These are phyloP conservation scores for Xanthoparmelia taractica DNA, from an alignment of 495 filamentous ascomycete species.

Conservation along the genomic window DNA sequence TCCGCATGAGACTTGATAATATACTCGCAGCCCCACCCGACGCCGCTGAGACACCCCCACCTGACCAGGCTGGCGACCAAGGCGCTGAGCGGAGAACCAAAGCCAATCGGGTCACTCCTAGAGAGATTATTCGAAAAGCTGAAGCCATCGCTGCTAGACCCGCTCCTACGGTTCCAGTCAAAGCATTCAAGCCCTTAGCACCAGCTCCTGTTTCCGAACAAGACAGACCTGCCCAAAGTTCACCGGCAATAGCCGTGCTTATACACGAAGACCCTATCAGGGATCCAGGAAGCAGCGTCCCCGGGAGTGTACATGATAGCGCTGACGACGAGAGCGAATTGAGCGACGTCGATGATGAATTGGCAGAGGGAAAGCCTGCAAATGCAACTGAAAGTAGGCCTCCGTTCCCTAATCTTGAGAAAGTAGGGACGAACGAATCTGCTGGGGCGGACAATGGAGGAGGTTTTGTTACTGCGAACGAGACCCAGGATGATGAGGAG, in stretches of 20 bases:
- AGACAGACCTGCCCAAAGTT: conserved; percentile 16
- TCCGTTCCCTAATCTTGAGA: conserved; percentile 34
- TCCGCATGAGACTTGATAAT: conserved; percentile 53
- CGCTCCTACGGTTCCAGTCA: conserved; percentile 32
- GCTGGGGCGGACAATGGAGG: conserved; percentile 13
- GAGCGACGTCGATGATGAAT: conserved; percentile 54
- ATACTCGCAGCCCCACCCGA: conserved; percentile 40
- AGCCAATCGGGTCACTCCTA: conserved; percentile 20
- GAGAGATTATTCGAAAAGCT: conserved; percentile 56
- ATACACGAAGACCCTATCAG: conserved; percentile 33
- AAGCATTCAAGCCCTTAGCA: conserved; percentile 24
- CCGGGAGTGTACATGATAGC: conserved; percentile 61
- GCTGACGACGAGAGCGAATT: conserved; percentile 78
- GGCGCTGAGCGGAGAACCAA: conserved; percentile 14
- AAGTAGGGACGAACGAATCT: conserved; percentile 2
- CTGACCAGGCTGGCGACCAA: conserved; percentile 18
- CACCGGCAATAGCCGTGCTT: conserved; percentile 30
- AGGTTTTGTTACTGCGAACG: conserved; percentile 8
- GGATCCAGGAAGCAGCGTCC: conserved; percentile 39
- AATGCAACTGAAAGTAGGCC: conserved; percentile 32
- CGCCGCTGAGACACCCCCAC: conserved; percentile 16
- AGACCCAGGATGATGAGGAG: conserved; percentile 17
- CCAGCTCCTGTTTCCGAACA: conserved; percentile 19
- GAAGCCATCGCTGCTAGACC: conserved; percentile 45
- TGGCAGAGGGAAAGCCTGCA: conserved; percentile 35